Evolutionary conservation across 495 filamentous ascomycete genomes (phyloP), one percentile per base, ranked within the genome.

Genomic region (Aspergillus olivimuriae): DNA sequence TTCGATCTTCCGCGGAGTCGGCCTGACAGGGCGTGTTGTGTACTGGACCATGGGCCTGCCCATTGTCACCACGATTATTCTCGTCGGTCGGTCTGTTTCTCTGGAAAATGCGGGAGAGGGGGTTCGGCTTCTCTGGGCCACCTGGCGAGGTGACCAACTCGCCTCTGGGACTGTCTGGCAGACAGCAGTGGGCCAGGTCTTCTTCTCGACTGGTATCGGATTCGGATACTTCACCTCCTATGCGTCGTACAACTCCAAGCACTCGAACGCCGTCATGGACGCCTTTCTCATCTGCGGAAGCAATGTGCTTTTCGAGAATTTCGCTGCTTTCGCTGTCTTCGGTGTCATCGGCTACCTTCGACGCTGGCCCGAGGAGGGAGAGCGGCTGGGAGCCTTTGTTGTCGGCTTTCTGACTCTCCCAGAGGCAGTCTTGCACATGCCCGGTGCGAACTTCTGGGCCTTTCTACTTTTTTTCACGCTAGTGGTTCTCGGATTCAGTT

Each of bases 11-110:
- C 53, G 56, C 20, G 64, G 64, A 17, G 62, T 66, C 1, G 64
- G 64, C 4, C 22, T 64, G 43, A 69, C 65, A 3, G 65, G 65
- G 12, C 63, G 65, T 2, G 65, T 66, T 24, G 64, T 66, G 1
- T 69, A 69, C 52, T 66, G 62, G 45, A 69, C 65, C 17, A 69
- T 69, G 65, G 65, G 63, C 12, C 45, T 69, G n/a, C 65, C 65
- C 2, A 66, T 69, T 26, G 52, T 66, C 43, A 60, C 49, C n/a
- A 58, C 49, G 11, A 55, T 65, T 44, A 68, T 68, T 35, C 49
- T 68, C 24, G 49, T 66, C 23, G 65, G 61, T 15, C 59, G 63
- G 7, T 43, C 57, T 3, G 48, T 52, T 9, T 62, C 61, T 6
- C 59, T 66, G 0, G 51, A 58, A 1, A 66, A 68, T 39, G 65